Base-by-base conservation (phyloP, 148 eudicot genomes). In the Vaccinium corymbosum region DNA sequence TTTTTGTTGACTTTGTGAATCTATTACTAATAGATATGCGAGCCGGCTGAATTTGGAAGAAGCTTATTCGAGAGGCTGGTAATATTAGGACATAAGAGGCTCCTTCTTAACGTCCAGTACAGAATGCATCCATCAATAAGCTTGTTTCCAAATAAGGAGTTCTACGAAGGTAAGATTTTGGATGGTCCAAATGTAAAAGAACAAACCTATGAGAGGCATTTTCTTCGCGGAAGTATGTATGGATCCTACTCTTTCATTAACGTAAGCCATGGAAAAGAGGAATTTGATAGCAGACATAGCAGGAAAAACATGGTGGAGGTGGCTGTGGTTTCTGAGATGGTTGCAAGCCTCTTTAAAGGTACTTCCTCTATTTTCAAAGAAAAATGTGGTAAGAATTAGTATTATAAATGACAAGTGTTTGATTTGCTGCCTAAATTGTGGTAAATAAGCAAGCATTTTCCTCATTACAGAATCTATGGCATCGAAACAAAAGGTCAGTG, bases 11-110 rank as follows among this genome's bases (percentile, higher is more conserved):
- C 46, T 42, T 42, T 42, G 46, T 42, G 8, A 62, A 4, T 7
- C 50, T 62, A 32, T 27, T 0, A 0, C 35, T 25, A 6, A n/a
- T 61, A 92, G 95, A 76, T 90, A 68, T 85, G 87, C 1, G 85
- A 84, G 27, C 49, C 88, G 11, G 92, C 91, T 80, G 86, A 77
- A 19, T 91, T 92, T 42, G 93, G 95, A 38, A 87, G 95, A 80
- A 92, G 95, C 80, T 87, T 91, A 73, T 92, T 91, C 49, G 89
- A 91, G 80, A 87, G 93, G 74, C 83, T 92, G 48, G 78, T 80
- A 4, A 5, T 49, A 16, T 82, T 91, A 76, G 92, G 91, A 27
- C 81, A 88, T 38, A 61, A 80, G 78, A 92, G 85, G 84, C 91
- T 89, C 79, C 91, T 92, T 27, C 89, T 92, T 0, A 75, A 89